Base-by-base conservation (phyloP, 1,139 yeast species). In the Pichia sp. region DNA sequence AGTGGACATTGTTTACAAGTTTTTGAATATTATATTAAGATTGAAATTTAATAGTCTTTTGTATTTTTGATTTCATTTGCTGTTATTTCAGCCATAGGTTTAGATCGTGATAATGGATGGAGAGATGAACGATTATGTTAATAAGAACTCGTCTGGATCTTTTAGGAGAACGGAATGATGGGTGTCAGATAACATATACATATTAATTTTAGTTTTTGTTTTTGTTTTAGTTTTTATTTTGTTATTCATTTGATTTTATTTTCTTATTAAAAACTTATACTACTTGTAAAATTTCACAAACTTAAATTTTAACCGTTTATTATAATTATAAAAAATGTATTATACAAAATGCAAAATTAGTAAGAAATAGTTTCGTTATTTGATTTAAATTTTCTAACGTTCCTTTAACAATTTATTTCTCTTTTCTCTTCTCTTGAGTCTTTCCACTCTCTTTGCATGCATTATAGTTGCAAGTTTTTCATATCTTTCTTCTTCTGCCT, bases 341-440 rank as follows among this genome's bases (percentile, higher is more conserved):
- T 32, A 32, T 32, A 32, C 26, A 32, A 20, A 31, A 31, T 31
- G 24, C 33, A 31, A 20, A 31, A 31, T 11, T 6, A 26, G 28
- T 26, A 26, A 26, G 28, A 26, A 26, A 9, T 9, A 26, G 9
- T 26, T 26, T 7, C 6, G 28, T 26, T 26, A 26, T 7, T 6
- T 26, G 22, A 32, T n/a, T 32, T 6, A 11, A 32, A 10, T 9
- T 32, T 22, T 31, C 10, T 35, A 40, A 40, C 43, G 43, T 40
- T 84, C 92, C 60, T 79, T 82, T 62, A 84, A 76, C 54, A 83
- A 68, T 64, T 84, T 84, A 64, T 83, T 84, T 68, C 92, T 78
- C 79, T 83, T 84, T 62, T 84, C 94, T 63, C 79, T 81, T 70
- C 82, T 81, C 67, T 82, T 81, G 67, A 83, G 64, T 66, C 95